These are phyloP conservation scores for Aegilops tauschii DNA, from an alignment of 176 grass and related monocot genomes.

Conservation along the genomic window DNA sequence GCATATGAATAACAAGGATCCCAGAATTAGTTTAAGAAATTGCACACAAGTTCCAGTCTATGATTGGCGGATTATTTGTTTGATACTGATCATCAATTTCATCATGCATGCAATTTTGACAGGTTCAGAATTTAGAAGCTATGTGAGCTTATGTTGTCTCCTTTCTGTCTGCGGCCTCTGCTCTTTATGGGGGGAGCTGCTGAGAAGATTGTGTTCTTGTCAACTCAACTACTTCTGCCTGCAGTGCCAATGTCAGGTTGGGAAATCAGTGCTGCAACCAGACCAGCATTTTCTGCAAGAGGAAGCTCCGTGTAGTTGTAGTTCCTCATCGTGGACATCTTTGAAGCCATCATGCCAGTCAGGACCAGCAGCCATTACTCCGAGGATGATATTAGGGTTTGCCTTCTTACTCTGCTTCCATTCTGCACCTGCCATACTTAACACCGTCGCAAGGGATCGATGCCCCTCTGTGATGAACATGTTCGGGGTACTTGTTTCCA, in stretches of 20 bases:
- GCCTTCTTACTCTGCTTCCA: conserved; percentile 79
- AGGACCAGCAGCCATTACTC: conserved; percentile 77
- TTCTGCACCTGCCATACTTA: conserved; percentile 76
- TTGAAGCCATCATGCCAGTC: conserved; percentile 81
- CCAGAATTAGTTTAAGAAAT: conserved; percentile 46
- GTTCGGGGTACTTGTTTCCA: conserved; percentile 69
- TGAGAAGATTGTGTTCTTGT: conserved; percentile 89
- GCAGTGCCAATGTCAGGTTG: conserved; percentile 22
- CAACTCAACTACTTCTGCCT: conserved; percentile 32
- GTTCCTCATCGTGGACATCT: conserved; percentile 63
- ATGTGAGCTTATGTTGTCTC: conserved; percentile 22
- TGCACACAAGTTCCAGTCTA: conserved; percentile 52
- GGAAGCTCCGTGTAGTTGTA: conserved; percentile 78
- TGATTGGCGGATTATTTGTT: not conserved
- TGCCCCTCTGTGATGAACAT: conserved; percentile 78
- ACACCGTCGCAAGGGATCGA: conserved; percentile 82
- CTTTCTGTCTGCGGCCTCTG: conserved; percentile 30
- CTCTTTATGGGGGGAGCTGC: conserved; percentile 54
- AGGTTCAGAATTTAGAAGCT: conserved; percentile 1
- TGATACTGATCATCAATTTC: not conserved
- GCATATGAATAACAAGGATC: conserved; percentile 45
- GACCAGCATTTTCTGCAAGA: conserved; percentile 75
- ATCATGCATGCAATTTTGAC: too few relatives aligned
- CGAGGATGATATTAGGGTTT: conserved; percentile 75
- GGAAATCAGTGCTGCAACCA: conserved; percentile 81